Conservation (phyloP, 2,329 filamentous ascomycete genomes). For the Pseudonectria buxi region DNA sequence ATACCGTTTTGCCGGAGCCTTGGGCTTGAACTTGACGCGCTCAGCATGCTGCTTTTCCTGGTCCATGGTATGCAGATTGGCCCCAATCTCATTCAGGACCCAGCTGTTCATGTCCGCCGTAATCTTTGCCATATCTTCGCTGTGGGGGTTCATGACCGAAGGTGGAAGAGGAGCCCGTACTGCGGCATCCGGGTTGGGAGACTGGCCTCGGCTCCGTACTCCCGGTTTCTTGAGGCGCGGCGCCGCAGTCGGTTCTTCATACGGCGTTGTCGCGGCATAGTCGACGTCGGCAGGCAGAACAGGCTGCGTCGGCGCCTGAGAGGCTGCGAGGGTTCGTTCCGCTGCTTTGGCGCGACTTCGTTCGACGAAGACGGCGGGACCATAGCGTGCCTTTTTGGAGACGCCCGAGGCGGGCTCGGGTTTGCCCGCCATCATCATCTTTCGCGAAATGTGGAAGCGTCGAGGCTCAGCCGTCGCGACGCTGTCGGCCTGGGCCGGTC, state of each 20-base stretch:
- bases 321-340: conserved; percentile 7
- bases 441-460: conserved; percentile 50
- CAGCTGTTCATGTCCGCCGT: conserved; percentile 52
- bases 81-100: conserved; percentile 51
- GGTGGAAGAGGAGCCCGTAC: conserved; percentile 24
- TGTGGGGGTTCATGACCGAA: conserved; percentile 28
- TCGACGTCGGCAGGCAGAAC: conserved; percentile 2
- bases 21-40: conserved; percentile 46
- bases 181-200: conserved; percentile 14
- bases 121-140: conserved; percentile 42
- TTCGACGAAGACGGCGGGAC: conserved; percentile 50
- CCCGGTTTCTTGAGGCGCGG: conserved; percentile 30
- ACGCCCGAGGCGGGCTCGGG: conserved; percentile 20
- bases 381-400: conserved; percentile 35
- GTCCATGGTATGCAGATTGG: conserved; percentile 43
- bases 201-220: conserved; percentile 19
- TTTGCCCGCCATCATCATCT: conserved; percentile 30
- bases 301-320: conserved; percentile 5
- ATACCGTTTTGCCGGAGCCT: conserved; percentile 47
- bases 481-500: conserved; percentile 3
- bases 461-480: conserved; percentile 32
- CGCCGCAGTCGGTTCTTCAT: conserved; percentile 11
- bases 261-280: conserved; percentile 2
- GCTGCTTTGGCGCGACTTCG: conserved; percentile 36
- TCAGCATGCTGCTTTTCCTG: conserved; percentile 30